Evolutionary conservation across 2,329 filamentous ascomycete genomes (phyloP).

Genomic region (Elsinoe necatrix): DNA sequence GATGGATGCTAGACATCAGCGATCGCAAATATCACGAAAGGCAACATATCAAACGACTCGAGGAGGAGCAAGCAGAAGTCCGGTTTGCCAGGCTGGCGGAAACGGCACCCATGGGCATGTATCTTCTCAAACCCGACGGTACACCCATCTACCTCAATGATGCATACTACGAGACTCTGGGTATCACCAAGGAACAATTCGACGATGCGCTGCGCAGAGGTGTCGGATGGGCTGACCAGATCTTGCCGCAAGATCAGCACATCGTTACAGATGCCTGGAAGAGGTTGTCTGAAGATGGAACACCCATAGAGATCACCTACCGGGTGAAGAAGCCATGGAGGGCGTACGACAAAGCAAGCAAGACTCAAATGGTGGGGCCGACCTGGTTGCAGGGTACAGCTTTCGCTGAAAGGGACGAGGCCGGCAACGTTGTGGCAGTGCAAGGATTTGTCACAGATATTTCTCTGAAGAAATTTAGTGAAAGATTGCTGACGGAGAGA

Average conservation of each 20-base stretch:
- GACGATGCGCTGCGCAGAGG: conserved; percentile 18
- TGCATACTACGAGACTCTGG: conserved; percentile 32
- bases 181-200: conserved; percentile 20
- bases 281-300: conserved; percentile 26
- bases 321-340: conserved; percentile 32
- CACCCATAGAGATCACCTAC: conserved; percentile 31
- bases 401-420: conserved; percentile 26
- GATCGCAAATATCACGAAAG: conserved; percentile 28
- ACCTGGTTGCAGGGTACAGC: conserved; percentile 29
- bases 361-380: conserved; percentile 23
- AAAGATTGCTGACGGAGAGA: conserved; percentile 25
- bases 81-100: conserved; percentile 14
- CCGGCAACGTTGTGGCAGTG: conserved; percentile 24
- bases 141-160: conserved; percentile 35
- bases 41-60: conserved; percentile 29
- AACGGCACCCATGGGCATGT: conserved; percentile 14
- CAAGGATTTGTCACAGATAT: conserved; percentile 31
- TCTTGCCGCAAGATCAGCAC: conserved; percentile 28
- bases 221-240: conserved; percentile 24
- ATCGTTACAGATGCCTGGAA: conserved; percentile 28
- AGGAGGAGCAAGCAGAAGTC: conserved; percentile 14
- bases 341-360: conserved; percentile 23
- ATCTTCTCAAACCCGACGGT: conserved; percentile 28
- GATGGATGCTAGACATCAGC: conserved; percentile 30
- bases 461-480: conserved; percentile 28